phyloP scores from a whole-genome alignment of 768 basidiomycete species.

The Russula emetica region DNA sequence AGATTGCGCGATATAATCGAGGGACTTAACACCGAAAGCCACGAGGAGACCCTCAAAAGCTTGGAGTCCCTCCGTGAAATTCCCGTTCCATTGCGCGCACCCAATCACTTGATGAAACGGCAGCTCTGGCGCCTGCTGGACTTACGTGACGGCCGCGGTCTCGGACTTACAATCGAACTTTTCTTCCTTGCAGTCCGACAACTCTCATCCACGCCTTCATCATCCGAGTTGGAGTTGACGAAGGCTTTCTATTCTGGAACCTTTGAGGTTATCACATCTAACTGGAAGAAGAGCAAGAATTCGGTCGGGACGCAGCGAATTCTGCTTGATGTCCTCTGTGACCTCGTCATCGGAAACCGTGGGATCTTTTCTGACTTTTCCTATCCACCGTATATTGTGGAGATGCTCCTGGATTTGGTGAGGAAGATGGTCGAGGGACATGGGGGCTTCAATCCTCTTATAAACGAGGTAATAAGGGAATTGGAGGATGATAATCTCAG shows the following conservation, averaged over 20 bases:
- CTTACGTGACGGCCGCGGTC: slow-evolving; percentile 1
- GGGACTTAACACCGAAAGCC: not conserved
- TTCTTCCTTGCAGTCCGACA: slow-evolving; percentile 13
- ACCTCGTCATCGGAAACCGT: slow-evolving; percentile 4
- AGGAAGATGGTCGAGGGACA: not conserved
- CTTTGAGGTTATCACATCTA: not conserved
- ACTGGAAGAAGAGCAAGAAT: not conserved
- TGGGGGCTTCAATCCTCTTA: not conserved
- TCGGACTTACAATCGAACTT: slow-evolving; percentile 7
- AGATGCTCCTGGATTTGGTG: not conserved
- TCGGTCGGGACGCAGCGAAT: not conserved
- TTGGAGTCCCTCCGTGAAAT: not conserved
- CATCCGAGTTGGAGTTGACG: not conserved
- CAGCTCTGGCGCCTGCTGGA: slow-evolving; percentile 12
- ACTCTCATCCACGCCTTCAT: not conserved
- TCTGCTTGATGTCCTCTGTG: slow-evolving; percentile 10
- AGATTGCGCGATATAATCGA: not conserved
- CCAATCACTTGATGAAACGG: not conserved
- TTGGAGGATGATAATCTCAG: not conserved
- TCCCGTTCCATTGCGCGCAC: not conserved
- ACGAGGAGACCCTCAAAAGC: not conserved
- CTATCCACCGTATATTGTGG: not conserved
- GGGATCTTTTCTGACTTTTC: not conserved
- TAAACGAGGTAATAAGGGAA: not conserved
- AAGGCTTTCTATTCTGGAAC: not conserved